phyloP scores from a whole-genome alignment of 2,329 filamentous ascomycete genomes.

The Trichoderma cornu-damae region DNA sequence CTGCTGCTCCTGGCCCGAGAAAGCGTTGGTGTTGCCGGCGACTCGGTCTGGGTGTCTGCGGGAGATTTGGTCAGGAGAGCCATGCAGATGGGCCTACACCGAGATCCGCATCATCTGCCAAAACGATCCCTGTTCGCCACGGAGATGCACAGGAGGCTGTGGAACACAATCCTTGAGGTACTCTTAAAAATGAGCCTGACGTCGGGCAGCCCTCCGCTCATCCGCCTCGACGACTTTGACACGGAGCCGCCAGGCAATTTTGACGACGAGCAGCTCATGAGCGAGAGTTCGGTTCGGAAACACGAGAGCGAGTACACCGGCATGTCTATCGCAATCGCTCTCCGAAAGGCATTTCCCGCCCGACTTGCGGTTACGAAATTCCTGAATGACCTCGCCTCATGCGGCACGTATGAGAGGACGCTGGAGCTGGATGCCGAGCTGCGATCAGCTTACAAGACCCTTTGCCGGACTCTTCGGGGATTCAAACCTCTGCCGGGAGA shows the following conservation, averaged over 20 bases:
- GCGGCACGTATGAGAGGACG: constrained; percentile 40
- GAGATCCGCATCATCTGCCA: constrained; percentile 41
- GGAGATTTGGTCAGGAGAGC: constrained; percentile 43
- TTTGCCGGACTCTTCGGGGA: constrained; percentile 33
- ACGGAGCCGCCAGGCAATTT: constrained; percentile 45
- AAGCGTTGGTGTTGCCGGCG: constrained; percentile 34
- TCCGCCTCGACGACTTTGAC: constrained; percentile 44
- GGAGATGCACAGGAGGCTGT: constrained; percentile 48
- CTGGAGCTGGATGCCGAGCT: constrained; percentile 42
- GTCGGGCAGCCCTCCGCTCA: constrained; percentile 43
- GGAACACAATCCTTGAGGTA: constrained; percentile 50
- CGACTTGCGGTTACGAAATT: constrained; percentile 40
- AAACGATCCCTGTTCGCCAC: constrained; percentile 33
- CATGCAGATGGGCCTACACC: constrained; percentile 47
- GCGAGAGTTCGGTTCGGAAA: constrained; percentile 29
- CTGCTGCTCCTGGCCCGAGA: constrained; percentile 43
- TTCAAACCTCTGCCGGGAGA: constrained; percentile 20
- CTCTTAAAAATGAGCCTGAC: constrained; percentile 41
- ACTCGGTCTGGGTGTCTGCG: constrained; percentile 45
- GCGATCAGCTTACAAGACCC: constrained; percentile 37
- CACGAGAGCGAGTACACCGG: constrained; percentile 37
- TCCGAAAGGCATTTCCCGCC: constrained; percentile 39
- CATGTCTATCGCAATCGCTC: constrained; percentile 36
- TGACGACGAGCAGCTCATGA: constrained; percentile 44
- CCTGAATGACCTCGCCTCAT: constrained; percentile 40